Evolutionary conservation across 257 asterid species (phyloP).

Genomic region (Ophiorrhiza pumila): DNA sequence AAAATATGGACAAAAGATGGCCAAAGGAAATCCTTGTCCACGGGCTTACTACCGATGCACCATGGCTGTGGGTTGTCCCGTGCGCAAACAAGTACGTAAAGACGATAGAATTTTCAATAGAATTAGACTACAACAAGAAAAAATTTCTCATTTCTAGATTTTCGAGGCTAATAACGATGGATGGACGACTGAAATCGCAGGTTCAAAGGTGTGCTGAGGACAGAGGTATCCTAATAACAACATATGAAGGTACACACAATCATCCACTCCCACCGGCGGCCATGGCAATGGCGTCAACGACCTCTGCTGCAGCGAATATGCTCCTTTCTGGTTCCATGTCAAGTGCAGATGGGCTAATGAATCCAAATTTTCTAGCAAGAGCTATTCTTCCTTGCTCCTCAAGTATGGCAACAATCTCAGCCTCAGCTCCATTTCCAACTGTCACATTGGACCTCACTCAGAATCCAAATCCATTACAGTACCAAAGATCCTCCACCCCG

Average conservation of each 20-base stretch:
- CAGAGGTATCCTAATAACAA: conserved; percentile 60
- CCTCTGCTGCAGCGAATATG: conserved; percentile 93
- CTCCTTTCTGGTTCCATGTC: conserved; percentile 88
- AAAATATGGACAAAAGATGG: conserved; percentile 95
- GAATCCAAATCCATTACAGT: conserved; percentile 44
- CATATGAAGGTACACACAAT: conserved; percentile 90
- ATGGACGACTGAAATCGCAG: conserved; percentile 21
- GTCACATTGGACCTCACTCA: conserved; percentile 92
- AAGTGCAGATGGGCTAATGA: conserved; percentile 79
- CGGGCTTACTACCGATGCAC: conserved; percentile 92
- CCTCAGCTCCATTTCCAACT: conserved; percentile 94
- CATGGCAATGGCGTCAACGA: conserved; percentile 96
- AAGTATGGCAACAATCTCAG: conserved; percentile 88
- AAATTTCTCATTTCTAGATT: background rate
- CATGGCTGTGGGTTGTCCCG: conserved; percentile 94
- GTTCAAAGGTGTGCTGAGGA: conserved; percentile 97
- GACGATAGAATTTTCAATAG: background rate
- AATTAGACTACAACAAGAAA: background rate
- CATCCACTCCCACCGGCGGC: conserved; percentile 98
- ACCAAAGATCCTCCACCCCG: conserved; percentile 43
- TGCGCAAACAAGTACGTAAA: conserved; percentile 74
- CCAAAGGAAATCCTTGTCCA: conserved; percentile 95
- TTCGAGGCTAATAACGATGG: background rate
- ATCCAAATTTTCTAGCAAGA: conserved; percentile 66
- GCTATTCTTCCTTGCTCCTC: conserved; percentile 70